A percentile compares a stretch with the other conserved stretches of the same genome.
Evolutionary conservation across 2,329 filamentous ascomycete species (phyloP).

Genomic region (Penicillium sp.): DNA sequence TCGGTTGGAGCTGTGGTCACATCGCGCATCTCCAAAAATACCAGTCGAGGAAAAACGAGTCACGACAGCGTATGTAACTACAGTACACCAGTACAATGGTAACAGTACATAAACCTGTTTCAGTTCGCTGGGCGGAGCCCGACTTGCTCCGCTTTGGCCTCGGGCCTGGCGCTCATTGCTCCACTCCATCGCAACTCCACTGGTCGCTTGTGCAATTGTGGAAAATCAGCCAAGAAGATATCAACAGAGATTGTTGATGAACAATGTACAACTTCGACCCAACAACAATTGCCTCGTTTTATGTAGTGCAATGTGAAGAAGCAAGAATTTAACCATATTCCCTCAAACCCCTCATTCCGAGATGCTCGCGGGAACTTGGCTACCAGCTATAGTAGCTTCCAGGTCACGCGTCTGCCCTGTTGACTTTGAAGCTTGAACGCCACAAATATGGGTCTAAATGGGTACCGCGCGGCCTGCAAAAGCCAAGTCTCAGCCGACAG

Average conservation of each 20-base stretch:
- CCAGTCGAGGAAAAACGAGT: not conserved
- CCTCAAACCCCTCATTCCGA: not conserved
- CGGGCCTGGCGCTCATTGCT: not conserved
- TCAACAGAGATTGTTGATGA: not conserved
- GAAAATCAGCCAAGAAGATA: not conserved
- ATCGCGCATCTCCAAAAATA: slow-evolving; percentile 9
- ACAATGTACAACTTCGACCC: not conserved
- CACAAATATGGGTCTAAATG: slow-evolving; percentile 14
- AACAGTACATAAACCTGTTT: slow-evolving; percentile 8
- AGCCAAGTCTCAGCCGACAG: not conserved
- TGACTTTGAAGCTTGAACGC: slow-evolving; percentile 2
- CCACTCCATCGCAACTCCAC: not conserved
- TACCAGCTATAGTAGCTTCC: not conserved
- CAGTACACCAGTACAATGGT: not conserved
- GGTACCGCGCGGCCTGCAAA: slow-evolving; percentile 13
- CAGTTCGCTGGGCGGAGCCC: slow-evolving; percentile 7
- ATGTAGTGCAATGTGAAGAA: not conserved
- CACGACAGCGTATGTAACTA: not conserved
- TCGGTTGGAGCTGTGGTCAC: slow-evolving; percentile 8
- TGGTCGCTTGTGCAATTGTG: slow-evolving; percentile 2
- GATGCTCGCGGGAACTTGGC: not conserved
- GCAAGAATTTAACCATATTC: no score
- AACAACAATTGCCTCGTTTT: not conserved
- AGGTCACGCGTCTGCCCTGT: not conserved
- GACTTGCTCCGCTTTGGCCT: slow-evolving; percentile 5